These are phyloP conservation scores for Rhododendron vialii DNA, from an alignment of 148 eudicot species.

Conservation along the genomic window DNA sequence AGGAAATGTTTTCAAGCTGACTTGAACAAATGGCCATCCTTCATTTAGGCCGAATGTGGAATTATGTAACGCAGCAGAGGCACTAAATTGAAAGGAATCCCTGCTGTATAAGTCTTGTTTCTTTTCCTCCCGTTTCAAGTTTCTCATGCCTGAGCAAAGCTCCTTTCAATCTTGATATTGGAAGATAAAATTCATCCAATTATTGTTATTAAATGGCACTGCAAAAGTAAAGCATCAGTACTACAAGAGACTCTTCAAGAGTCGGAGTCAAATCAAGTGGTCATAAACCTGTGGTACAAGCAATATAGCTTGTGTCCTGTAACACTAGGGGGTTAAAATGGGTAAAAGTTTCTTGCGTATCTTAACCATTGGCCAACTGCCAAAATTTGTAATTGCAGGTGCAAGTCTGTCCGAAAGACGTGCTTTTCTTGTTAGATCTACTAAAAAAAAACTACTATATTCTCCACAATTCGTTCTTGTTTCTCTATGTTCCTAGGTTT, in stretches of 20 bases:
- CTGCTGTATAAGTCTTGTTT: neutral
- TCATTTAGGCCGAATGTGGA: neutral
- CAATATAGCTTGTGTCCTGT: neutral
- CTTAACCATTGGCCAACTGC: neutral
- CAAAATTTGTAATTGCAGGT: neutral
- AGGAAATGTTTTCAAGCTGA: neutral
- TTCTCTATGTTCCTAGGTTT: neutral
- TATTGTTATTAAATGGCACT: neutral
- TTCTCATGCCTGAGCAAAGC: neutral
- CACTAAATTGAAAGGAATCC: neutral
- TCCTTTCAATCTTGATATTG: neutral
- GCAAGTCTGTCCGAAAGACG: neutral
- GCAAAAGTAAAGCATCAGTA: neutral
- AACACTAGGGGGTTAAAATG: neutral
- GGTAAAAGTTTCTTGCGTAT: neutral
- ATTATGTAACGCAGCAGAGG: neutral
- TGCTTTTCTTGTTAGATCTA: neutral
- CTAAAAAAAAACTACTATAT: no score
- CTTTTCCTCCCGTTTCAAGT: neutral
- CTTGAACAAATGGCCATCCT: neutral
- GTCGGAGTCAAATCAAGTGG: no score
- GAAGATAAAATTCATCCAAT: neutral
- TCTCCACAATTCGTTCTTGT: neutral
- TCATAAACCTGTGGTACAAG: neutral
- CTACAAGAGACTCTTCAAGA: neutral